A percentile compares a stretch with the other conserved stretches of the same genome.
phyloP scores from a whole-genome alignment of 176 grass and related monocot species.

The Oryza coarctata region DNA sequence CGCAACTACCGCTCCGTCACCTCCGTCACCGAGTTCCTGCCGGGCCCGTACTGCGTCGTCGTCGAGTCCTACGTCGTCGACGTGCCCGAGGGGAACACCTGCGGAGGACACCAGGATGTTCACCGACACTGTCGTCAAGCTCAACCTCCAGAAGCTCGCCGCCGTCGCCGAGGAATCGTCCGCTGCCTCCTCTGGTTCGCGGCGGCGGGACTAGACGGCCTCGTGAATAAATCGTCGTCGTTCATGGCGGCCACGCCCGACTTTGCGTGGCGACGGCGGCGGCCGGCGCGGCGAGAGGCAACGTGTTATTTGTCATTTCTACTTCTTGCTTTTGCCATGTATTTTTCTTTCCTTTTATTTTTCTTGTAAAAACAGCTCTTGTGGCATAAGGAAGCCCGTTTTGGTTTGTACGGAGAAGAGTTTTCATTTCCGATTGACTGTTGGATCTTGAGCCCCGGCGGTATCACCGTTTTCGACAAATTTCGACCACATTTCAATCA shows the following conservation, averaged over 20 bases:
- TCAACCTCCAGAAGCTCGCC: conserved; percentile 78
- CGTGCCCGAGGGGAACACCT: conserved; percentile 81
- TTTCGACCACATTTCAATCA: too few species aligned
- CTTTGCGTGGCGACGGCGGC: not conserved
- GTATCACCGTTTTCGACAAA: too few species aligned
- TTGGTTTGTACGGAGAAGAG: not conserved
- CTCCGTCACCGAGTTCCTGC: conserved; percentile 77
- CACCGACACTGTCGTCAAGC: conserved; percentile 85
- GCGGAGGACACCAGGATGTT: conserved; percentile 94
- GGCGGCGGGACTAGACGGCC: not conserved
- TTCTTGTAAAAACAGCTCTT: not conserved
- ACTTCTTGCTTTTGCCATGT: not conserved
- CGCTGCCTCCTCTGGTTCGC: not conserved
- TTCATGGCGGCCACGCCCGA: not conserved
- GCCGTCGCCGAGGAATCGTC: conserved; percentile 41
- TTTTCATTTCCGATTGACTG: too few species aligned
- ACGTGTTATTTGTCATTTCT: not conserved
- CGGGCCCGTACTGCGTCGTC: conserved; percentile 58
- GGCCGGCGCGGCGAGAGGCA: not conserved
- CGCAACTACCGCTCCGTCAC: conserved; percentile 95
- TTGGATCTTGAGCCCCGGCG: too few species aligned
- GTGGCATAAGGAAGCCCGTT: not conserved
- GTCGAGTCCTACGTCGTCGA: conserved; percentile 94
- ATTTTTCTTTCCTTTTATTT: not conserved
- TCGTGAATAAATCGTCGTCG: not conserved